These are phyloP conservation scores for Fusarium sp. DNA, from an alignment of 2,329 filamentous ascomycete genomes.

Conservation along the genomic window DNA sequence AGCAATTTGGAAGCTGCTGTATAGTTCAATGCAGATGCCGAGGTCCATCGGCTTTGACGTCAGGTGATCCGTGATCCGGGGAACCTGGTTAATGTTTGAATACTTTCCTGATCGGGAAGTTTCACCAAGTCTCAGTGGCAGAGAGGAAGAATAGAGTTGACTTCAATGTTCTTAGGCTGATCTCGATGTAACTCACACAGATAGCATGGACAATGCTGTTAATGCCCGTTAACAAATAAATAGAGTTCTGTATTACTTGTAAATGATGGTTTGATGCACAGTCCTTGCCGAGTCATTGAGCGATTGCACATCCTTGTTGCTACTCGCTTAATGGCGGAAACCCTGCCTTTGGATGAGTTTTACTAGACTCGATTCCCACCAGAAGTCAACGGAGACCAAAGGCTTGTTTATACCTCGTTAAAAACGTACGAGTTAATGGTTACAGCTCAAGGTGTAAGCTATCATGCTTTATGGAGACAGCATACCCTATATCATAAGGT, in stretches of 20 bases:
- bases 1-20: background rate
- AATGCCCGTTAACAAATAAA: no score
- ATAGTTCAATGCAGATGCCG: slow-evolving; percentile 11
- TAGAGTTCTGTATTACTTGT: background rate
- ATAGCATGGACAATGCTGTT: background rate
- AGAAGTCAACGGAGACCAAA: background rate
- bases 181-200: background rate
- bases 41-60: slow-evolving; percentile 28
- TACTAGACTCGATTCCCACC: no score
- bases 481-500: background rate
- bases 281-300: no score
- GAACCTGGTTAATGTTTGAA: slow-evolving; percentile 1
- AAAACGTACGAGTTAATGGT: background rate
- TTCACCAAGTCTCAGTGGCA: background rate
- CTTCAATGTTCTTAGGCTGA: background rate
- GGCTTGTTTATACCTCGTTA: background rate
- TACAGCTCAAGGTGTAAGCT: background rate
- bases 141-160: background rate
- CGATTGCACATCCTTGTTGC: fast-evolving
- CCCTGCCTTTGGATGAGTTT: background rate
- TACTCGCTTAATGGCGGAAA: background rate
- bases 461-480: background rate
- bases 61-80: slow-evolving; percentile 16
- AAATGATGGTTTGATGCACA: background rate
- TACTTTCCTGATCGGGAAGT: slow-evolving; percentile 6